Base-by-base conservation (phyloP, 176 grass and related monocot species). In the Metroxylon sagu region DNA sequence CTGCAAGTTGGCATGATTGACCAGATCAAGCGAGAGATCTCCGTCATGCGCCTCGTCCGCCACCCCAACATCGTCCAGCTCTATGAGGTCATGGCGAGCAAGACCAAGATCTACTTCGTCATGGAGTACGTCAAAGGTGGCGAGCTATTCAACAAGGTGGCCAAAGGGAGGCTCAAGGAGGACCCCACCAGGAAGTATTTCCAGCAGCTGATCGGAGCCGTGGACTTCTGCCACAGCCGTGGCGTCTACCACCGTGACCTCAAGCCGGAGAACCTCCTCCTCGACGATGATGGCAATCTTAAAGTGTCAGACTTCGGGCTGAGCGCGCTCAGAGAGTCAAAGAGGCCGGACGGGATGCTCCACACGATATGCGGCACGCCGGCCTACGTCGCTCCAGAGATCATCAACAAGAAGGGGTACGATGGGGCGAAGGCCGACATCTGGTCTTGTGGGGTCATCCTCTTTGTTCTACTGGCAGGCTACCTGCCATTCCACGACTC, bases 1-100 rank as follows among this genome's bases (percentile, higher is more conserved):
- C 4, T 95, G 52, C 86, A 79, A 18, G 79, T 85, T 0, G 85
- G 90, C 64, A 82, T 95, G 82, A 85, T 95, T 8, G 82, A 89
- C 29, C 85, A 95, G 71, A 95, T 86, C 79, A 89, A 89, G 79
- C 66, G 90, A 26, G 85, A 95, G 76, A 95, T 95, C 60, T 89
- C 85, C 0, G 64, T 89, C 31, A 89, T 95, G 79, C 79, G 85
- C 49, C 79, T 83, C 0, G 79, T 89, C 26, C 85, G 82, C 59
- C 90, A 95, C 30, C 86, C 86, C 50, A 86, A 95, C 16, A 51
- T 95, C 19, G 86, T 95, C 27, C 90, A 95, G 62, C 85, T 95
- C 19, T 82, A 89, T 1, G 90, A 95, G 78, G 86, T 89, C 64
- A 95, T 95, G 90, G 90, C 90, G 57, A 95, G 76, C 76, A 95